Base-by-base conservation (phyloP, 2,329 filamentous ascomycete species). In the Epicoccum sorghinum region DNA sequence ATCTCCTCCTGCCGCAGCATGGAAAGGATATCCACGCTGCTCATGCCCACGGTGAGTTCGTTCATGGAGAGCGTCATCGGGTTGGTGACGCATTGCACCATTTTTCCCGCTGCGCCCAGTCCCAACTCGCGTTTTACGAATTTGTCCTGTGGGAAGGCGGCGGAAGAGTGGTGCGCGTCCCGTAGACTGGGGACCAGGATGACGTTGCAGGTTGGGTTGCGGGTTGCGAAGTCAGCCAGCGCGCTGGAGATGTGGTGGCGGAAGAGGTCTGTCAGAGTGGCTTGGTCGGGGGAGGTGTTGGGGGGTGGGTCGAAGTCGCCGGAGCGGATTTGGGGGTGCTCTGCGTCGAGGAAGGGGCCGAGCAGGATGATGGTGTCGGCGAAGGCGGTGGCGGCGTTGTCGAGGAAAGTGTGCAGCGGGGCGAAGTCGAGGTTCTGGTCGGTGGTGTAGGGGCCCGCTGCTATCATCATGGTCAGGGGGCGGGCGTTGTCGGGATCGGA, bases 361-460 rank as follows among this genome's bases (percentile, higher is more conserved):
- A 85, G 80, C 7, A 99, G 81, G 38, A 98, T 83, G 25, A 99
- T 77, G 3, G 86, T 85, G 71, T 99, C 95, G 9, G 88, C 89
- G 60, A 85, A 87, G 22, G 82, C 84, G 60, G 91, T 86, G 13
- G 86, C 86, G 7, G 93, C 92, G 65, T 88, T 87, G 62, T 84
- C 83, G 70, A 93, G 93, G 13, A 99, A 82, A 27, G 90, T 86
- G 66, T 92, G 87, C 1, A 99, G 79, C 7, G 93, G 89, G 67
- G 96, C 90, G 70, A 93, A 99, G 61, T 92, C 89, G 40, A 99
- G 86, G 68, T 96, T 96, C 67, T 93, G 90, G 64, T 98, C 93
- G 3, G 92, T 86, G 0, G 93, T 96, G 75, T 96, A 99, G 0
- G 95, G 95, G 0, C 95, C 95, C 0, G 91, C 85, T 1, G 89